Evolutionary conservation across 129 eudicot genomes (phyloP).

Genomic region (Arctium lappa): DNA sequence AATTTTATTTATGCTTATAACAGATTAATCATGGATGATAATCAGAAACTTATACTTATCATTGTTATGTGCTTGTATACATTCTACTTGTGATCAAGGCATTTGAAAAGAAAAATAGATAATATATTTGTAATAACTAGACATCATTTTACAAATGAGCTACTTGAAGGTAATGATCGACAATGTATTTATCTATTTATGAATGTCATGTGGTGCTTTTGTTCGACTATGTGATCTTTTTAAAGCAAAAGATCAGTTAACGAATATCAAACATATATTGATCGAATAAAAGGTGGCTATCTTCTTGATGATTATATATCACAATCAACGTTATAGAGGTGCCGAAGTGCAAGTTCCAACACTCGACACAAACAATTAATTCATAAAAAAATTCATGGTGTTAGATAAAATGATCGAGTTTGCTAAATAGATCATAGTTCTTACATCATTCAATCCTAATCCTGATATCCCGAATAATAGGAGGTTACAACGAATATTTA

Average conservation of each 20-base stretch:
- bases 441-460: not conserved
- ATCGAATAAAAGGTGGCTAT: constrained; percentile 10
- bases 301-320: not conserved
- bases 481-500: too few relatives aligned
- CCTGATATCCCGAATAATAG: not conserved
- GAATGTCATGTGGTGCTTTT: constrained; percentile 7
- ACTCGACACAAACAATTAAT: not conserved
- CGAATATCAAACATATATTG: not conserved
- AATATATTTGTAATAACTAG: not conserved
- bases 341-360: not conserved
- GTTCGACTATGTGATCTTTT: not conserved
- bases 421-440: not conserved
- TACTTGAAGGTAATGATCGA: not conserved
- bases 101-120: not conserved
- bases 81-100: not conserved
- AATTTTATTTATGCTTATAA: too few relatives aligned
- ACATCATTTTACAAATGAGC: not conserved
- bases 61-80: too few relatives aligned
- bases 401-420: not conserved
- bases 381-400: not conserved
- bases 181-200: not conserved
- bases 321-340: not conserved
- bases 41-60: too few relatives aligned
- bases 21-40: too few relatives aligned
- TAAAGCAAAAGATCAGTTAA: not conserved